phyloP scores from a whole-genome alignment of 1,284 basidiomycete species.

The Puccinia novopanici region DNA sequence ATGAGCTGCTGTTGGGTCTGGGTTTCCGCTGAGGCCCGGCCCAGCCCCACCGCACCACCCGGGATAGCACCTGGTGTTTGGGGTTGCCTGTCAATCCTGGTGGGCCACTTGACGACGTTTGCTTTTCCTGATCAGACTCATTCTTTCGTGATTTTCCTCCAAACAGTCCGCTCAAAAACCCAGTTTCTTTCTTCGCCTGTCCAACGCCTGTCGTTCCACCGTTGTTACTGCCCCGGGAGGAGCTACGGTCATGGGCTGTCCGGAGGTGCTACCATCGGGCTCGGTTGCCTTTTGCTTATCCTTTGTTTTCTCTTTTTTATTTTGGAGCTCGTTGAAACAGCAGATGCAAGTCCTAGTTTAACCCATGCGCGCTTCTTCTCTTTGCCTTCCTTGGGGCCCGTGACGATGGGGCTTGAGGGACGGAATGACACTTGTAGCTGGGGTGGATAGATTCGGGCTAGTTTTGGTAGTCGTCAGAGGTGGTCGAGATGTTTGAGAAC shows the following conservation, averaged over 20 bases:
- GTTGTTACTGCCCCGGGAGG: neutral
- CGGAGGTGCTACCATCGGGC: neutral
- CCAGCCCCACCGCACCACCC: neutral
- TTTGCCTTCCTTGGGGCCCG: constrained; percentile 16
- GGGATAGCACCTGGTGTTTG: neutral
- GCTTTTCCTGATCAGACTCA: constrained; percentile 31
- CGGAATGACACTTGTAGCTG: neutral
- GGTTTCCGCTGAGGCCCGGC: neutral
- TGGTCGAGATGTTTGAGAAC: constrained; percentile 8
- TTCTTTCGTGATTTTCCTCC: constrained; percentile 41
- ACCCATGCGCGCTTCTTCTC: constrained; percentile 46
- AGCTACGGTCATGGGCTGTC: neutral
- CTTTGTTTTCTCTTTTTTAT: constrained; percentile 40
- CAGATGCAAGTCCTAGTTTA: constrained; percentile 35
- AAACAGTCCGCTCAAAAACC: constrained; percentile 48
- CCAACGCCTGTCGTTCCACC: constrained; percentile 1
- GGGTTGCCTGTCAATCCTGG: neutral
- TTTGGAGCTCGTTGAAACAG: constrained; percentile 21
- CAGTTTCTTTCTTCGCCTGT: constrained; percentile 36
- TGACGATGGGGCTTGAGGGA: neutral
- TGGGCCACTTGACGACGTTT: neutral
- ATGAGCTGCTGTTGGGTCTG: constrained; percentile 49
- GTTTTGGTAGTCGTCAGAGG: constrained; percentile 2
- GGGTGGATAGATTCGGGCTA: constrained; percentile 19
- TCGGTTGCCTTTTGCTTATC: constrained; percentile 13